Percentiles rank a stretch among this genome's conserved stretches.
Conservation (phyloP, 805 yeast genomes). For the Saturnispora mendoncae region DNA sequence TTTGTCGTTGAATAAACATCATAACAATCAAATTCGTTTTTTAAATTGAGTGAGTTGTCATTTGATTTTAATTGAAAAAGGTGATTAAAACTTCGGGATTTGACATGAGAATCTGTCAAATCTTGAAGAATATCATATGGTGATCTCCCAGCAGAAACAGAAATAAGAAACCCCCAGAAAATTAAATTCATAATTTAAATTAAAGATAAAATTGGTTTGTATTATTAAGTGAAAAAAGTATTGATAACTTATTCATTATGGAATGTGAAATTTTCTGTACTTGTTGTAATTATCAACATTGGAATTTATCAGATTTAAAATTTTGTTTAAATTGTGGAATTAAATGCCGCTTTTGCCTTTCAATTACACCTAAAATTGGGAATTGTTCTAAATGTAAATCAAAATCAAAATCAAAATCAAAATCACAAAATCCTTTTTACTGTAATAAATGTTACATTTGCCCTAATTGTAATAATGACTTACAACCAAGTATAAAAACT, state of each 20-base stretch:
- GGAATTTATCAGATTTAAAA: not conserved
- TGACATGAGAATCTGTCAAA: not conserved
- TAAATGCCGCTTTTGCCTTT: constrained; percentile 23
- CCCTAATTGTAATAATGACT: constrained; percentile 23
- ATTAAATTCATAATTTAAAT: not conserved
- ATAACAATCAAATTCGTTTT: constrained; percentile 1
- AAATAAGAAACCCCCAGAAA: not conserved
- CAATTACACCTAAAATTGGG: not conserved
- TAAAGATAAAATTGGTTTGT: not conserved
- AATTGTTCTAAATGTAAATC: not conserved
- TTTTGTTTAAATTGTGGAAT: not conserved
- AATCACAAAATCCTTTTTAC: not conserved
- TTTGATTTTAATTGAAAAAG: not conserved
- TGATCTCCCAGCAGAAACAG: not conserved
- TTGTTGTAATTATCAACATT: not conserved
- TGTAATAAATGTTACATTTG: constrained; percentile 30
- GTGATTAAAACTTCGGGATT: not conserved
- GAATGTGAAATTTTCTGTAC: not conserved
- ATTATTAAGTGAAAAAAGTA: too few species aligned
- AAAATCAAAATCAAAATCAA: not conserved
- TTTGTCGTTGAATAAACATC: constrained; percentile 1
- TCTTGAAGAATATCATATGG: not conserved
- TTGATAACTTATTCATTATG: not conserved
- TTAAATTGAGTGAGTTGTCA: not conserved
- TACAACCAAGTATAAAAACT: constrained; percentile 11